These are phyloP conservation scores for Solanum ossicruentum DNA, from an alignment of 257 asterid species.

Conservation along the genomic window DNA sequence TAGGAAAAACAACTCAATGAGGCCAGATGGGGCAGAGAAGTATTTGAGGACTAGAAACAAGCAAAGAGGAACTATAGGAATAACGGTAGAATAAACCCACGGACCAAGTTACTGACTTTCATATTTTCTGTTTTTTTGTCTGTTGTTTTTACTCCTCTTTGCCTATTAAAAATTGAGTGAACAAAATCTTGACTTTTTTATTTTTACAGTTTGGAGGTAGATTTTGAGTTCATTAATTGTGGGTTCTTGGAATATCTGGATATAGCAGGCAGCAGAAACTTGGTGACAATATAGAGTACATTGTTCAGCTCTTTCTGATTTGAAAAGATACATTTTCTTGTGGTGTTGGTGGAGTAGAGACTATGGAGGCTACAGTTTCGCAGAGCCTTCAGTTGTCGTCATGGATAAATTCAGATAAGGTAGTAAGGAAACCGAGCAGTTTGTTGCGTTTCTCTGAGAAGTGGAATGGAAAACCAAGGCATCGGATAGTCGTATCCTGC, in stretches of 20 bases:
- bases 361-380: slow-evolving; percentile 49
- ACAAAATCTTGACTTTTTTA: not conserved
- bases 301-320: not conserved
- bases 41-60: slow-evolving; percentile 76
- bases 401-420: slow-evolving; percentile 18
- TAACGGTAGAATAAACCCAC: slow-evolving; percentile 89
- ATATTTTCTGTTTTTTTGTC: not conserved
- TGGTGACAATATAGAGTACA: not conserved
- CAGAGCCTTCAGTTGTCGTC: slow-evolving; percentile 31
- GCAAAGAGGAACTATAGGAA: slow-evolving; percentile 69
- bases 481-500: slow-evolving; percentile 16
- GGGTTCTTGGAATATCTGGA: not conserved
- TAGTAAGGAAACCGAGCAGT: slow-evolving; percentile 21
- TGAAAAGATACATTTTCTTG: not conserved
- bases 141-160: not conserved
- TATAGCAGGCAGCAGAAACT: not conserved
- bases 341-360: not conserved
- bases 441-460: slow-evolving; percentile 28
- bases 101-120: slow-evolving; percentile 48
- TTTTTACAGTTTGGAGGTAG: not conserved
- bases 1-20: slow-evolving; percentile 77
- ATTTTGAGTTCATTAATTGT: not conserved
- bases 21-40: slow-evolving; percentile 86
- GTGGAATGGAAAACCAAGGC: slow-evolving; percentile 7
- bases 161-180: not conserved